phyloP scores from a whole-genome alignment of 306 rosid species.

The Cucurbita maxima region DNA sequence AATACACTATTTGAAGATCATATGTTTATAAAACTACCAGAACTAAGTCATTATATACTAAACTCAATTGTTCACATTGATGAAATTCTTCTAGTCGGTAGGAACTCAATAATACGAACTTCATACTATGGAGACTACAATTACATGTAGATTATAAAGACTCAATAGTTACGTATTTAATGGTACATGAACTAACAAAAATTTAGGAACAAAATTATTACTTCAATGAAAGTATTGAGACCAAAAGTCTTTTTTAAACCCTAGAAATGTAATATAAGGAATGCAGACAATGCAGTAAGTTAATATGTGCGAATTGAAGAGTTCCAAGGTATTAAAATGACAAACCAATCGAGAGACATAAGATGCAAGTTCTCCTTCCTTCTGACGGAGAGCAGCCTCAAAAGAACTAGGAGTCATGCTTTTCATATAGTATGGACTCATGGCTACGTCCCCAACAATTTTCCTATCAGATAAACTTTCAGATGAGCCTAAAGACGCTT shows the following conservation, averaged over 20 bases:
- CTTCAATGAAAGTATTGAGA: no score
- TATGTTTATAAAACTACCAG: neutral
- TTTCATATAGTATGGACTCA: slow-evolving; percentile 87
- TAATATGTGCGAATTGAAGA: neutral
- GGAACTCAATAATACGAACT: no score
- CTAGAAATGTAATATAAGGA: no score
- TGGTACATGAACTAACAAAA: no score
- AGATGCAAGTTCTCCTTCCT: slow-evolving; percentile 98
- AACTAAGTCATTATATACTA: neutral
- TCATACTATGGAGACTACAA: no score
- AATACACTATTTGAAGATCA: neutral
- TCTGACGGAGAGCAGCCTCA: slow-evolving; percentile 94
- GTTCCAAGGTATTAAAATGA: neutral
- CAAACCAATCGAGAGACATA: slow-evolving; percentile 93
- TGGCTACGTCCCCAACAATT: slow-evolving; percentile 49
- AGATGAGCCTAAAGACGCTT: slow-evolving; percentile 85
- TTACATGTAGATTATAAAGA: no score
- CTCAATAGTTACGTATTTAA: no score
- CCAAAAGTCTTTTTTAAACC: no score
- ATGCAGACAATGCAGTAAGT: neutral
- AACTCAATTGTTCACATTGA: no score
- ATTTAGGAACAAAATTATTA: no score
- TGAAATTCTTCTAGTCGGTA: no score
- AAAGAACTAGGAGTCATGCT: slow-evolving; percentile 89
- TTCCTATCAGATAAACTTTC: slow-evolving; percentile 59